Evolutionary conservation across 2,329 filamentous ascomycete genomes (phyloP), one percentile per base, ranked within the genome.

Genomic region (Colletotrichum orchidophilum): DNA sequence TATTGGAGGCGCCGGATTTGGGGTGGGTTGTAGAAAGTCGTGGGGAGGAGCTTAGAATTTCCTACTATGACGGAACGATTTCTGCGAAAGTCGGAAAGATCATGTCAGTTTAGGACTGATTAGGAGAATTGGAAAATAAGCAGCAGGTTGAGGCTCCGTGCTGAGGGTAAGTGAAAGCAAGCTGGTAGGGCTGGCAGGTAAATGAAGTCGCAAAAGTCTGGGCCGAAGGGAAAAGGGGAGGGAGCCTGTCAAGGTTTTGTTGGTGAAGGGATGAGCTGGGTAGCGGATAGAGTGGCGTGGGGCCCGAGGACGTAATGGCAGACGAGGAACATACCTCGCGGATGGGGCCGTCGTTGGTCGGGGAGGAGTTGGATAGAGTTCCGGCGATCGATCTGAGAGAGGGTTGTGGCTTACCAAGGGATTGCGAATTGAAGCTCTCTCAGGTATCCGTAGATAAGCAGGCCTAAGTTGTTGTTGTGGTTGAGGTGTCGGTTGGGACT

Each of bases 261-360:
- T 49, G 53, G 58, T 69, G 69, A 63, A 71, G 69, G 69, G 64
- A 68, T 71, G 58, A 59, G 69, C 69, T 71, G 27, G 39, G 68
- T 54, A 68, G 46, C 64, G 64, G 50, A 71, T 71, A 71, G 27
- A 65, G 35, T 46, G 58, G 21, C 69, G 69, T 71, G 68, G 68
- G 58, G 53, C 52, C 31, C 15, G 58, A 52, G 26, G 52, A 63
- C 64, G 68, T 68, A 68, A 68, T 66, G 64, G 46, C 50, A 50
- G 64, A 68, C 58, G 63, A 46, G 39, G 27, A 49, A 65, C 39
- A 31, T 15, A 65, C 63, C 8, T 42, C 27, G 7, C 13, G 27
- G n/a, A 21, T 33, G 26, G 50, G 26, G 52, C 52, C 50, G 24
- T 29, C 42, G n/a, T 9, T n/a, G 13, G 26, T 60, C 46, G 39